phyloP scores from a whole-genome alignment of 371 early-diverging fungal species.

The Mucor mucedo region DNA sequence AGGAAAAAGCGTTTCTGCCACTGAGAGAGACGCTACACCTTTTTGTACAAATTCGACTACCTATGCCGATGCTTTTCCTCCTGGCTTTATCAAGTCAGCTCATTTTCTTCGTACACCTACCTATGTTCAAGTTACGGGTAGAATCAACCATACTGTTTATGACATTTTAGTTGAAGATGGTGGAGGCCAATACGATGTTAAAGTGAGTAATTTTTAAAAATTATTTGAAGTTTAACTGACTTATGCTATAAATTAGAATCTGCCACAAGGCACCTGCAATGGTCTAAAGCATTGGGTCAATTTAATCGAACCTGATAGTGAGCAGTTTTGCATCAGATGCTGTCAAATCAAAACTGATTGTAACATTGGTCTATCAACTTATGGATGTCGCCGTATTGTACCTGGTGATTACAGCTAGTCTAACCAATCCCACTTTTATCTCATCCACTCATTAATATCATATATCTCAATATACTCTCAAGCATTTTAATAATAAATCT shows the following conservation, averaged over 20 bases:
- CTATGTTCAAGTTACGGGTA: constrained; percentile 57
- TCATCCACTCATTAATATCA: neutral
- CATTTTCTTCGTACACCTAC: constrained; percentile 36
- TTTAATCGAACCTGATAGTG: constrained; percentile 42
- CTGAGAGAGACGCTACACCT: constrained; percentile 43
- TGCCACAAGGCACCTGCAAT: constrained; percentile 37
- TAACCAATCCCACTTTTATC: too few relatives aligned
- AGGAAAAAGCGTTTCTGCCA: constrained; percentile 44
- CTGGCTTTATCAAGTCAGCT: constrained; percentile 52
- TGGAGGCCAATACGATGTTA: constrained; percentile 60
- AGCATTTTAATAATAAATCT: neutral
- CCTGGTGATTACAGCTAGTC: constrained; percentile 29
- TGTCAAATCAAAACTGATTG: constrained; percentile 21
- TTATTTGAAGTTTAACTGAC: neutral
- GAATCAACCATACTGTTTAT: constrained; percentile 48
- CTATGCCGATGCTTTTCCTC: constrained; percentile 39
- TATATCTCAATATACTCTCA: too few relatives aligned
- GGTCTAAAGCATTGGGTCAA: constrained; percentile 48
- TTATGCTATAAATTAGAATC: constrained; percentile 8
- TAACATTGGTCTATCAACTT: constrained; percentile 25
- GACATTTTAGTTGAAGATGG: constrained; percentile 44
- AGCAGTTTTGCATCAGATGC: constrained; percentile 47
- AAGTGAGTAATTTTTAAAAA: constrained; percentile 24
- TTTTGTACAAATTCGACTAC: constrained; percentile 33
- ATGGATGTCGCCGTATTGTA: constrained; percentile 26